These are phyloP conservation scores for Silene latifolia DNA, from an alignment of 148 eudicot species.

Conservation along the genomic window DNA sequence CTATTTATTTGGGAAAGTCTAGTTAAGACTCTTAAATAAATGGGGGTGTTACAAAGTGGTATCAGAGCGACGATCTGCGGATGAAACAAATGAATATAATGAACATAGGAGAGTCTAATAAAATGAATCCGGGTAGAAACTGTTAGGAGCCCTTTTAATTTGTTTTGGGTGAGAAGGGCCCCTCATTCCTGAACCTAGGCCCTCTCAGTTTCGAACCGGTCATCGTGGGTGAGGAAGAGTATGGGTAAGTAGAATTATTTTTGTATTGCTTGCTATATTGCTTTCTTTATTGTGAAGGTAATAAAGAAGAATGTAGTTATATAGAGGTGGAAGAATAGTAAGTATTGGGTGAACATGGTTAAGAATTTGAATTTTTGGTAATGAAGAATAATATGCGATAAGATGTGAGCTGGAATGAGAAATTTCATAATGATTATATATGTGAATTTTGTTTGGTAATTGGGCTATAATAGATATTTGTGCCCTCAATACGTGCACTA, in stretches of 20 bases:
- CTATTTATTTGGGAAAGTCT: no score
- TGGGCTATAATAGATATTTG: no score
- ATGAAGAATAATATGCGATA: neutral
- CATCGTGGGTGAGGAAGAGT: no score
- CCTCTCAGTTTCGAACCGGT: neutral
- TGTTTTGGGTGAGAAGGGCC: neutral
- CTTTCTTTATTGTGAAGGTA: neutral
- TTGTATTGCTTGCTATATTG: neutral
- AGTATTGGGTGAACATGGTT: neutral
- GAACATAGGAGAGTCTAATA: no score
- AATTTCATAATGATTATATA: neutral
- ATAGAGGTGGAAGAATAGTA: neutral
- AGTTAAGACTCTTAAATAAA: no score
- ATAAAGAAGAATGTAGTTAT: neutral
- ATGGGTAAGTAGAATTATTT: neutral
- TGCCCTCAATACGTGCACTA: neutral
- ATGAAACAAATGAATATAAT: no score
- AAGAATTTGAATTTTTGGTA: neutral
- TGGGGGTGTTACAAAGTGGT: no score
- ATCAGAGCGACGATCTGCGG: no score
- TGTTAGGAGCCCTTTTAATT: neutral
- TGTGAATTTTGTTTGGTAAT: no score
- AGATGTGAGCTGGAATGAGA: neutral
- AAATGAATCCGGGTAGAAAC: neutral
- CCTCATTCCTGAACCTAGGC: neutral